A percentile compares a stretch with the other conserved stretches of the same genome.
Conservation (phyloP, 495 filamentous ascomycete genomes). For the Chaetomidium leptoderma region DNA sequence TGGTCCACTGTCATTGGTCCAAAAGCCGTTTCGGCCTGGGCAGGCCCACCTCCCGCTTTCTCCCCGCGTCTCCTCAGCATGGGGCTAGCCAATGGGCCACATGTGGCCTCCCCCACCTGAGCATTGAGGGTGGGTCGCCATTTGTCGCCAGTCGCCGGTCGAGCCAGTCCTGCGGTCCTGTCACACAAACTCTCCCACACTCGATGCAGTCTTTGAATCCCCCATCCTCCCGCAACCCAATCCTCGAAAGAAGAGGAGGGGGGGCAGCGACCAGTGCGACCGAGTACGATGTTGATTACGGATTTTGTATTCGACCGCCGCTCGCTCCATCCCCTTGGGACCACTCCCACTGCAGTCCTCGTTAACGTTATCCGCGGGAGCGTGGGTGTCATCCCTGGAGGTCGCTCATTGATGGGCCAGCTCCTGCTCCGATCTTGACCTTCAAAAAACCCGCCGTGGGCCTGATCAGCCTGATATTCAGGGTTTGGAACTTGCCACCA, state of each 20-base stretch:
- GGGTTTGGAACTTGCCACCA: constrained; percentile 9
- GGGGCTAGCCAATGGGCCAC: constrained; percentile 11
- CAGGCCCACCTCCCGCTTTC: constrained; percentile 10
- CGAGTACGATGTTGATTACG: too few species aligned
- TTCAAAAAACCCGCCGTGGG: neutral
- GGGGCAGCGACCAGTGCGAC: too few species aligned
- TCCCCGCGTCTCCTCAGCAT: constrained; percentile 2
- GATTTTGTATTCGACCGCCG: too few species aligned
- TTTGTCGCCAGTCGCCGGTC: neutral
- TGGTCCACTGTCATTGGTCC: neutral
- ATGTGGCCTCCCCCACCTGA: neutral
- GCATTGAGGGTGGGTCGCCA: neutral
- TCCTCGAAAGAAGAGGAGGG: neutral
- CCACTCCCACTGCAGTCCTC: too few species aligned
- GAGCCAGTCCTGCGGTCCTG: too few species aligned
- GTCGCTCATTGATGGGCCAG: too few species aligned
- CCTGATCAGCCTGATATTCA: neutral
- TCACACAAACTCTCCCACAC: constrained; percentile 2
- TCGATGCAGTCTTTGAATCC: neutral
- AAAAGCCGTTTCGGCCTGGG: neutral
- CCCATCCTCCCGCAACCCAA: neutral
- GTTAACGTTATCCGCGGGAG: too few species aligned
- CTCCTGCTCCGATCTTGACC: neutral
- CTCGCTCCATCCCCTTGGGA: too few species aligned
- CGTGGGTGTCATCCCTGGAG: too few species aligned